phyloP scores from a whole-genome alignment of 768 basidiomycete genomes.

The Boletus vermiculosoides region DNA sequence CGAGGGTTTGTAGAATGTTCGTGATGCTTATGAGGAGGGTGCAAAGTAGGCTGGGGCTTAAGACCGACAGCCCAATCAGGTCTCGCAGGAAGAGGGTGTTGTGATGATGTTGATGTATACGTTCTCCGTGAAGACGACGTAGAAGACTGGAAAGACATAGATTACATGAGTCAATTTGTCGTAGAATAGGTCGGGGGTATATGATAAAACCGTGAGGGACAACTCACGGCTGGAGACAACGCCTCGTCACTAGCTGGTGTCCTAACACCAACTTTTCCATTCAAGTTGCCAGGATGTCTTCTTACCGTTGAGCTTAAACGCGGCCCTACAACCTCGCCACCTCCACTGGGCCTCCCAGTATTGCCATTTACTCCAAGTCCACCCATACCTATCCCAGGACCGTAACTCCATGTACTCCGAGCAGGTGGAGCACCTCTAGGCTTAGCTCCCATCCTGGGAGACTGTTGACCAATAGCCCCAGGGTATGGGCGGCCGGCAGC shows the following conservation, averaged over 20 bases:
- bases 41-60: constrained; percentile 69
- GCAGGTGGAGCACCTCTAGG: constrained; percentile 40
- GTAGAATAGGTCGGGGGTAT: background rate
- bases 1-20: constrained; percentile 43
- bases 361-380: constrained; percentile 38
- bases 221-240: constrained; percentile 72
- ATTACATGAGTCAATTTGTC: constrained; percentile 7
- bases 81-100: constrained; percentile 76
- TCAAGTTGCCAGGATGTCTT: constrained; percentile 49
- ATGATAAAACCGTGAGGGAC: constrained; percentile 1
- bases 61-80: constrained; percentile 90
- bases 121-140: constrained; percentile 78
- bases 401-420: constrained; percentile 67
- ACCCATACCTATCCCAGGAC: constrained; percentile 56
- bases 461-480: constrained; percentile 34
- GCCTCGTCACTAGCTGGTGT: constrained; percentile 72
- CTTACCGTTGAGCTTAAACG: constrained; percentile 53
- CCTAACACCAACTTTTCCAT: constrained; percentile 52
- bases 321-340: constrained; percentile 59
- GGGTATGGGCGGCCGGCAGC: constrained; percentile 24
- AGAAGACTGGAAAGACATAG: constrained; percentile 53
- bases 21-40: constrained; percentile 53
- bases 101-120: constrained; percentile 70
- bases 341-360: constrained; percentile 23
- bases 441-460: constrained; percentile 26